phyloP scores from a whole-genome alignment of 2,329 filamentous ascomycete species.

The Talaromyces sp. region DNA sequence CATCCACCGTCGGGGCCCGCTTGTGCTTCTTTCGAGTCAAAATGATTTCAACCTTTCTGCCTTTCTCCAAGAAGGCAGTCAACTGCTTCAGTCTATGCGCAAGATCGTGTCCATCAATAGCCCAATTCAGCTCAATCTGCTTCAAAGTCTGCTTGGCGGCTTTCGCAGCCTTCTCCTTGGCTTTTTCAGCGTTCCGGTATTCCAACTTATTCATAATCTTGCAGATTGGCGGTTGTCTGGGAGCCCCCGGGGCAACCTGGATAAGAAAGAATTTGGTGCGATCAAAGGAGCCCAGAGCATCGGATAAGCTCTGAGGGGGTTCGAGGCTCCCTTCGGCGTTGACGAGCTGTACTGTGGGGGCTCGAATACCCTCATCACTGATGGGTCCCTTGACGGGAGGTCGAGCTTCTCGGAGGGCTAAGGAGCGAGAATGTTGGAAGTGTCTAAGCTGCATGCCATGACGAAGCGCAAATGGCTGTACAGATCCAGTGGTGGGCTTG shows the following conservation, averaged over 20 bases:
- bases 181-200: constrained; percentile 19
- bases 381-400: constrained; percentile 18
- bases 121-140: constrained; percentile 88
- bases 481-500: constrained; percentile 15
- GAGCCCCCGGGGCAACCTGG: constrained; percentile 46
- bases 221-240: constrained; percentile 62
- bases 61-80: constrained; percentile 70
- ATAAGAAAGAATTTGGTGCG: constrained; percentile 55
- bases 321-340: constrained; percentile 37
- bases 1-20: constrained; percentile 61
- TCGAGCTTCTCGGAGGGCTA: constrained; percentile 10
- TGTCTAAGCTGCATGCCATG: constrained; percentile 17
- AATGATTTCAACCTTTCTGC: constrained; percentile 73
- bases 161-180: constrained; percentile 41
- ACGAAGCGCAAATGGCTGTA: constrained; percentile 11
- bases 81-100: constrained; percentile 70
- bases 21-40: constrained; percentile 69
- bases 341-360: constrained; percentile 37
- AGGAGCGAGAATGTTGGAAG: constrained; percentile 18
- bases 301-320: constrained; percentile 28
- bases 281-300: constrained; percentile 51
- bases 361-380: constrained; percentile 39
- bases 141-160: constrained; percentile 57
- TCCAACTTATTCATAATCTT: constrained; percentile 61
- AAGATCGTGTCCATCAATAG: constrained; percentile 75